These are phyloP conservation scores for Phytophthora cactorum DNA, from an alignment of 352 stramenopile species.

Conservation along the genomic window DNA sequence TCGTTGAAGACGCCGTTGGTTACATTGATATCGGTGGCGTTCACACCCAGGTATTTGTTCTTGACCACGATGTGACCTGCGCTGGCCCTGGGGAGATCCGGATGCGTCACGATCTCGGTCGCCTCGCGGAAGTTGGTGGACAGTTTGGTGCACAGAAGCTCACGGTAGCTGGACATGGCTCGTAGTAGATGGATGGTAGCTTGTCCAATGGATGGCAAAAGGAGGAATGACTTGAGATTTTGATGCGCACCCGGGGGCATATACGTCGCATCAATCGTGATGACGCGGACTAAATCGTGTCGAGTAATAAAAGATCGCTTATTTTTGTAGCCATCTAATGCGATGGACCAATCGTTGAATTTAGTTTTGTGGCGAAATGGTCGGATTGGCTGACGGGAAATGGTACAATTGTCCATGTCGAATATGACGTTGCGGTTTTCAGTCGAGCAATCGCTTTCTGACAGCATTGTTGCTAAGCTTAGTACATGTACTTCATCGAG, in stretches of 20 bases:
- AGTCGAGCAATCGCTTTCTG: background rate
- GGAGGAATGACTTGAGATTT: conserved; percentile 15
- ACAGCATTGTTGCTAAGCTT: too few relatives aligned
- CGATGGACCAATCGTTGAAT: conserved; percentile 10
- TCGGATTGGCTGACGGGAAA: conserved; percentile 1
- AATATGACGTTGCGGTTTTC: conserved; percentile 18
- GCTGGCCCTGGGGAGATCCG: conserved; percentile 29
- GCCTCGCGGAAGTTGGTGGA: conserved; percentile 49
- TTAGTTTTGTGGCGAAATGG: background rate
- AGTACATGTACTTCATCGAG: too few relatives aligned
- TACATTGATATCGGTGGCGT: conserved; percentile 59
- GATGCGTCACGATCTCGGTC: conserved; percentile 39
- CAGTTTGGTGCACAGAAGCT: conserved; percentile 41
- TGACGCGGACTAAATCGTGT: conserved; percentile 23
- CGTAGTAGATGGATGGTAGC: background rate
- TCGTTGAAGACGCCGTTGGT: conserved; percentile 56
- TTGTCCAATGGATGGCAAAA: conserved; percentile 17
- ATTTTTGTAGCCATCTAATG: background rate
- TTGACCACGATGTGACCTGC: conserved; percentile 37
- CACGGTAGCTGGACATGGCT: conserved; percentile 30
- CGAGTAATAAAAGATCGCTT: conserved; percentile 18
- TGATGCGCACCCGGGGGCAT: conserved; percentile 5
- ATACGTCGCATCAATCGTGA: conserved; percentile 10
- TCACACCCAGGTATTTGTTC: conserved; percentile 53
- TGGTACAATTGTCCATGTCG: too few relatives aligned